Percentiles rank a stretch among this genome's conserved stretches.
These are phyloP conservation scores for Pythium myriotylum DNA, from an alignment of 352 stramenopile genomes.

Conservation along the genomic window DNA sequence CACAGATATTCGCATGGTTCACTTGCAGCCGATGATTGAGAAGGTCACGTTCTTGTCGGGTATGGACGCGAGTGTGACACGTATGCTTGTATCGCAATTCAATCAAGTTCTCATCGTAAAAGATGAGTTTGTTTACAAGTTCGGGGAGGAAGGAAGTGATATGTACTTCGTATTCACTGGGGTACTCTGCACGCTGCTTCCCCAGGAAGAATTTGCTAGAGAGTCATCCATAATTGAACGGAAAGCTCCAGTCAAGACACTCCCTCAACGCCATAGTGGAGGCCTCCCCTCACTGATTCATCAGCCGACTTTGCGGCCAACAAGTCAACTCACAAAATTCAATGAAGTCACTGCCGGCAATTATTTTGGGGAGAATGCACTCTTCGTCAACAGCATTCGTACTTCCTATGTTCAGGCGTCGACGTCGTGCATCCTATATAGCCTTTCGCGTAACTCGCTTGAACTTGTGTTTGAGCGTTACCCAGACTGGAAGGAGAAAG, in stretches of 20 bases:
- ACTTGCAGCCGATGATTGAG: slow-evolving; percentile 68
- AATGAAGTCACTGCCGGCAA: slow-evolving; percentile 52
- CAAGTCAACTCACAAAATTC: slow-evolving; percentile 43
- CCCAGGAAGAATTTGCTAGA: slow-evolving; percentile 38
- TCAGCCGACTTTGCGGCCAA: slow-evolving; percentile 5
- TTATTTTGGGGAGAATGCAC: slow-evolving; percentile 71
- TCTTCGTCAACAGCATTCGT: slow-evolving; percentile 68
- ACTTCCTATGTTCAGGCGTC: slow-evolving; percentile 55
- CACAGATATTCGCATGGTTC: slow-evolving; percentile 68
- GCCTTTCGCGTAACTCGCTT: slow-evolving; percentile 62
- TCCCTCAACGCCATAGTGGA: neutral
- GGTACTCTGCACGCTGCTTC: slow-evolving; percentile 48
- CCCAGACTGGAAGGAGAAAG: slow-evolving; percentile 71
- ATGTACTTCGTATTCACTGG: slow-evolving; percentile 84
- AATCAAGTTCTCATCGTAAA: slow-evolving; percentile 61
- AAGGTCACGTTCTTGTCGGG: slow-evolving; percentile 64
- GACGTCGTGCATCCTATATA: slow-evolving; percentile 75
- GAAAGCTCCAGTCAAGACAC: slow-evolving; percentile 4
- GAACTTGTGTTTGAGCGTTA: slow-evolving; percentile 74
- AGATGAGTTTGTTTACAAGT: slow-evolving; percentile 68
- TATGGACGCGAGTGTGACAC: slow-evolving; percentile 58
- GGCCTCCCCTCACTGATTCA: neutral
- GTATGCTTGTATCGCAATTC: slow-evolving; percentile 75
- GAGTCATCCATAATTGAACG: slow-evolving; percentile 31
- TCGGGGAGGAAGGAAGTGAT: slow-evolving; percentile 60